Percentiles rank a stretch among this genome's conserved stretches.
phyloP scores from a whole-genome alignment of 116 monocot genomes.

The Iris pallida region DNA sequence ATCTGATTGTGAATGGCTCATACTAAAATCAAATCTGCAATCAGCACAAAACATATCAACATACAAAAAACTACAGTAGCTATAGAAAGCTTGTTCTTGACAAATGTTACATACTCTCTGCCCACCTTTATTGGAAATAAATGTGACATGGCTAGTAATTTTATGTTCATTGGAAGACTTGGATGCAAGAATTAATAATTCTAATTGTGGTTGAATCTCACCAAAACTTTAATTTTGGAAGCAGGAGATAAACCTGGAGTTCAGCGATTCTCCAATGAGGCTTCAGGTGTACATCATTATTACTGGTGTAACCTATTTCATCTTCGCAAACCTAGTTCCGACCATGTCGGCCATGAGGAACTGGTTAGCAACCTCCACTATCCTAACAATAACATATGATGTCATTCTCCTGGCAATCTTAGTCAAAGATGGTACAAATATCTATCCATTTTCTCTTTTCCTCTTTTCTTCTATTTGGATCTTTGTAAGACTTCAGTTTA shows the following conservation, averaged over 20 bases:
- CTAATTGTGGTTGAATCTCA: not conserved
- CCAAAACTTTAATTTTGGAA: not conserved
- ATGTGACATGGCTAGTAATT: no score
- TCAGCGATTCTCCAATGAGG: slow-evolving; percentile 38
- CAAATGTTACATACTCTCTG: no score
- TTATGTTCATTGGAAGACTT: no score
- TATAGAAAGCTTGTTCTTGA: no score
- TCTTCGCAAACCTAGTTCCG: slow-evolving; percentile 46
- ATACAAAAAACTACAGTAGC: no score
- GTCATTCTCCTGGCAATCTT: slow-evolving; percentile 30
- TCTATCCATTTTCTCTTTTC: not conserved
- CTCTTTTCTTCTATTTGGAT: not conserved
- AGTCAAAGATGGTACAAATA: slow-evolving; percentile 39
- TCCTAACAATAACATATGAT: slow-evolving; percentile 33
- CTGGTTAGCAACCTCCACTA: slow-evolving; percentile 41
- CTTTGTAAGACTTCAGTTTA: not conserved
- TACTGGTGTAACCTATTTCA: slow-evolving; percentile 36
- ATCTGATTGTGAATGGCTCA: no score
- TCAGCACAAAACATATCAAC: no score
- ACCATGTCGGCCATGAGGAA: slow-evolving; percentile 54
- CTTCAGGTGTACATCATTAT: slow-evolving; percentile 41
- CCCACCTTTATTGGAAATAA: no score
- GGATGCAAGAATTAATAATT: no score
- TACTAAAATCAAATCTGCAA: no score
- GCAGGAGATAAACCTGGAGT: slow-evolving; percentile 55